phyloP scores from a whole-genome alignment of 192 early-diverging fungal genomes.

The Coemansia sp. region DNA sequence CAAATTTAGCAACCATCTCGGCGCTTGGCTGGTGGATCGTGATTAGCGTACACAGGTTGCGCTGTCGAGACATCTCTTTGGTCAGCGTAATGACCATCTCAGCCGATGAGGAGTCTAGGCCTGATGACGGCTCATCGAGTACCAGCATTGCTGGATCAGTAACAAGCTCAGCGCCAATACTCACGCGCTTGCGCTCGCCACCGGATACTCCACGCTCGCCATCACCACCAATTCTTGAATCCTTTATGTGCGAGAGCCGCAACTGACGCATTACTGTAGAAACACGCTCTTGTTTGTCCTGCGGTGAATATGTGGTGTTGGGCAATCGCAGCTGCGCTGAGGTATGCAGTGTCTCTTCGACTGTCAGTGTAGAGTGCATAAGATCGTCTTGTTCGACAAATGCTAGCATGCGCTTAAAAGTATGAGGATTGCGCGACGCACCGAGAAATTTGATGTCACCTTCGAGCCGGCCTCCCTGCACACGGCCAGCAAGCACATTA shows the following conservation, averaged over 20 bases:
- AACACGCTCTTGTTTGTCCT: conserved; percentile 58
- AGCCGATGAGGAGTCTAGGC: conserved; percentile 66
- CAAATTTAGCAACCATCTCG: conserved; percentile 75
- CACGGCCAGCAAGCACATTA: conserved; percentile 69
- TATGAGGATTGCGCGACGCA: conserved; percentile 22
- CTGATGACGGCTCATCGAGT: conserved; percentile 61
- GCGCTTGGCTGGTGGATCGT: conserved; percentile 89
- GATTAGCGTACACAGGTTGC: conserved; percentile 72
- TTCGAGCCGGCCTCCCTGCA: conserved; percentile 57
- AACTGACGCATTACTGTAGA: conserved; percentile 61
- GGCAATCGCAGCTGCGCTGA: conserved; percentile 70
- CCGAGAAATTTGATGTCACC: conserved; percentile 59
- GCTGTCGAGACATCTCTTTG: conserved; percentile 55
- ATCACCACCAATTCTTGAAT: conserved; percentile 52
- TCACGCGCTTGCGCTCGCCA: conserved; percentile 55
- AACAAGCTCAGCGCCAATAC: conserved; percentile 49
- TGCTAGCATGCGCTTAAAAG: conserved; percentile 50
- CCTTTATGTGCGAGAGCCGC: conserved; percentile 59
- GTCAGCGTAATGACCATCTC: conserved; percentile 59
- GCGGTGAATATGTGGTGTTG: conserved; percentile 42
- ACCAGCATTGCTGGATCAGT: conserved; percentile 57
- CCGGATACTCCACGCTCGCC: conserved; percentile 52
- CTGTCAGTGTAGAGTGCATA: conserved; percentile 59
- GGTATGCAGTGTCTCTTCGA: conserved; percentile 72
- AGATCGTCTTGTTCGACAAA: conserved; percentile 58